Base-by-base conservation (phyloP, 202 grass and related monocot species). In the Setaria viridis region DNA sequence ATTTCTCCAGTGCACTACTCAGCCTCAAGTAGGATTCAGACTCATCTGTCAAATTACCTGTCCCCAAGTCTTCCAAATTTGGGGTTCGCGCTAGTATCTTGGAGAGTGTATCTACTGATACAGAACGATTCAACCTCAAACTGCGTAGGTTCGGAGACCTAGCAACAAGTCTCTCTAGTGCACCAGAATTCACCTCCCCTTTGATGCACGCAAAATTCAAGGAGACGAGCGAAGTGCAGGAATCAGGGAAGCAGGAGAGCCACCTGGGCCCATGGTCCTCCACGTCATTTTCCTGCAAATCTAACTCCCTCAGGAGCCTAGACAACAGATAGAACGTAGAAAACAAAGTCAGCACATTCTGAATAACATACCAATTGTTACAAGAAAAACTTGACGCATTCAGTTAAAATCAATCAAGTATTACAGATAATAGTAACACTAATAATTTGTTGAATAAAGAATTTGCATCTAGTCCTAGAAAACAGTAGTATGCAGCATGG, bases 211-310 rank as follows among this genome's bases (percentile, higher is more conserved):
- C 90, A 17, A 99, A 96, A 87, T 99, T 99, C 69, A 99, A 91
- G 60, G 97, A 96, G 29, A 93, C 85, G 17, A 99, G 85, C 0
- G 94, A 97, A 80, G 91, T 92, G 80, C 91, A 94, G 48, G 90
- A 93, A 86, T 99, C 97, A 47, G 90, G 88, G 85, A 99, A 99
- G 90, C 92, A 91, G 59, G 84, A 93, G 47, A 99, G 91, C 97
- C 97, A 99, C 73, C 91, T 88, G 70, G 88, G 80, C 79, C 97
- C 97, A 74, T 87, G 91, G 72, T 99, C 97, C 33, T 97, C 97
- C 84, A 99, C 87, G 54, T 99, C 94, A 96, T 99, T 96, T 96
- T 99, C 97, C 88, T 99, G 97, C 91, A 99, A 91, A 91, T 99
- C 97, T 68, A 99, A 74, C 77, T 99, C 94, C 85, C 87, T 87